Evolutionary conservation across 306 rosid species (phyloP).

Genomic region (Sesbania bispinosa): DNA sequence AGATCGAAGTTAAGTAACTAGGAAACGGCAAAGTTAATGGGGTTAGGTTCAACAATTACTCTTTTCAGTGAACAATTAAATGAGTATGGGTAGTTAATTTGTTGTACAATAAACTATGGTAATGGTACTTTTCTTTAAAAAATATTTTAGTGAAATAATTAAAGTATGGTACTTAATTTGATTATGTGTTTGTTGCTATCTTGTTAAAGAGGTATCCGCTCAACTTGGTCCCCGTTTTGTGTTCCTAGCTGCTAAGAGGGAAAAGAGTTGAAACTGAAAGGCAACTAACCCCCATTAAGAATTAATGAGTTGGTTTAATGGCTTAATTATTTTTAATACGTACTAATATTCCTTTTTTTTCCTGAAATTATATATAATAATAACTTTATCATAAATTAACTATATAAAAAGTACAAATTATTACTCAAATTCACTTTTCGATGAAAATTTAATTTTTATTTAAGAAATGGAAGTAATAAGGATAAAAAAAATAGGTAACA

Average conservation of each 20-base stretch:
- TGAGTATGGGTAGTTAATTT: neutral
- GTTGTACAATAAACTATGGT: neutral
- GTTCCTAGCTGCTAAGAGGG: neutral
- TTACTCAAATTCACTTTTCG: no score
- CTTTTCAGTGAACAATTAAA: neutral
- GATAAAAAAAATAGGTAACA: no score
- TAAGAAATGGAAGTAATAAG: no score
- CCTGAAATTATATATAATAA: no score
- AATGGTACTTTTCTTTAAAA: neutral
- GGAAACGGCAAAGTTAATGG: constrained; percentile 9
- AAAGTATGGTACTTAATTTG: neutral
- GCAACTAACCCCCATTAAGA: no score
- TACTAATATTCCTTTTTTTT: no score
- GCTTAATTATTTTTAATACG: no score
- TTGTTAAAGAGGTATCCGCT: neutral
- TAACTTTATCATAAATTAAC: no score
- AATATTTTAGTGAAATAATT: neutral
- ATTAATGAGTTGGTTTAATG: no score
- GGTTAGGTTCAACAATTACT: constrained; percentile 34
- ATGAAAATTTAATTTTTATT: no score
- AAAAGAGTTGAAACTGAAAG: neutral
- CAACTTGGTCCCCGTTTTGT: constrained; percentile 3
- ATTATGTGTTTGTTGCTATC: constrained; percentile 10
- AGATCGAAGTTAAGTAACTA: constrained; percentile 18
- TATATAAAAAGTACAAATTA: no score